phyloP scores from a whole-genome alignment of 768 basidiomycete genomes.

The Lenzites betulinus region DNA sequence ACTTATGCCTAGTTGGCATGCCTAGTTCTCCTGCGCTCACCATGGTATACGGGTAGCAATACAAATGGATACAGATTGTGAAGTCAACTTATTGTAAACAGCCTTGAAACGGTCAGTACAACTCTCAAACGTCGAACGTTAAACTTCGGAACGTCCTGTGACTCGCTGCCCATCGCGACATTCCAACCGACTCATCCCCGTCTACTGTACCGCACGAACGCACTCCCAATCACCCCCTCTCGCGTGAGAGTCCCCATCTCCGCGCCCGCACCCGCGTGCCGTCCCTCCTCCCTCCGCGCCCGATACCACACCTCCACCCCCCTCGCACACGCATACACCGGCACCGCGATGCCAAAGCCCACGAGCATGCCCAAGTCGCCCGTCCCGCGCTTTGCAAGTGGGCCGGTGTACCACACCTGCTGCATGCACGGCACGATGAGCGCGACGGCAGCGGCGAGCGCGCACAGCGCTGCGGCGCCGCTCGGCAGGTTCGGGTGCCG shows the following conservation, averaged over 20 bases:
- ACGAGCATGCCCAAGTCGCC: conserved; percentile 50
- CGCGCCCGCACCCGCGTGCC: neutral
- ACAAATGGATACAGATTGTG: too few relatives aligned
- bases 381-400: conserved; percentile 45
- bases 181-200: too few relatives aligned
- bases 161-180: too few relatives aligned
- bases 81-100: too few relatives aligned
- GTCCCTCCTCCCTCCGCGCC: neutral
- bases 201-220: too few relatives aligned
- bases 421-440: conserved; percentile 50
- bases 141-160: neutral
- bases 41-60: too few relatives aligned
- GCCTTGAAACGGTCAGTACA: too few relatives aligned
- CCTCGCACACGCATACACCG: conserved; percentile 23
- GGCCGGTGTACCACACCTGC: conserved; percentile 53
- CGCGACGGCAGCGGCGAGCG: conserved; percentile 40
- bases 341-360: conserved; percentile 24
- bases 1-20: too few relatives aligned
- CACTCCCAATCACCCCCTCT: neutral
- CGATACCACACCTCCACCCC: conserved; percentile 19
- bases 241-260: neutral
- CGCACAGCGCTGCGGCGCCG: conserved; percentile 41
- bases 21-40: too few relatives aligned
- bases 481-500: conserved; percentile 40
- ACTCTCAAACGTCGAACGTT: neutral